Evolutionary conservation across 768 basidiomycete genomes (phyloP).

Genomic region (Ramaria sp.): DNA sequence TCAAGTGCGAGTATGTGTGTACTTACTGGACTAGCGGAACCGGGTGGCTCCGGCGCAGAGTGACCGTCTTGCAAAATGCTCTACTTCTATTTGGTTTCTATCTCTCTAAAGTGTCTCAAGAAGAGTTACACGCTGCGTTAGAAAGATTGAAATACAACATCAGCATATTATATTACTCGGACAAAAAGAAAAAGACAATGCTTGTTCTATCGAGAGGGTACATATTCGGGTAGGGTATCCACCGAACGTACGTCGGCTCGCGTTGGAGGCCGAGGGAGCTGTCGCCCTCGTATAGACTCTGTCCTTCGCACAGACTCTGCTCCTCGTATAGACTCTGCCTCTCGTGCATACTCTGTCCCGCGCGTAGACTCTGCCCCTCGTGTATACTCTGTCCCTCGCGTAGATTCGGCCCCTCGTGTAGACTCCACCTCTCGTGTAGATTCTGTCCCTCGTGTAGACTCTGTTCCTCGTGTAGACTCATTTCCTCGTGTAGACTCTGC

Average conservation of each 20-base stretch:
- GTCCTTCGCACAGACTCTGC: background rate
- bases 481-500: background rate
- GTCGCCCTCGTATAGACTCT: background rate
- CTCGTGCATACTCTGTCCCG: background rate
- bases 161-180: background rate
- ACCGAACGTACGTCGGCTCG: background rate
- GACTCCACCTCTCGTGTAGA: background rate
- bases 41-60: too few species aligned
- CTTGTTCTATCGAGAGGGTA: background rate
- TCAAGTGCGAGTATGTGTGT: too few species aligned
- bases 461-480: background rate
- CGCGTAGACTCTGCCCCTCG: background rate
- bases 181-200: background rate
- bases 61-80: too few species aligned
- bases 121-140: too few species aligned
- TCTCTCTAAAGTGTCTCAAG: too few species aligned
- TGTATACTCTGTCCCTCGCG: background rate
- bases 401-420: background rate
- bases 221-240: slow-evolving; percentile 5
- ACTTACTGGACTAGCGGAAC: too few species aligned
- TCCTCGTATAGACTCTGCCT: background rate
- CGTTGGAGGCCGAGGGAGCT: slow-evolving; percentile 5
- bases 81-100: too few species aligned
- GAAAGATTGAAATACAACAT: too few species aligned
- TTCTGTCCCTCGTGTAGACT: too few species aligned